Evolutionary conservation across 495 filamentous ascomycete species (phyloP), one percentile per base, ranked within the genome.

Genomic region (Penicillium coffeae): DNA sequence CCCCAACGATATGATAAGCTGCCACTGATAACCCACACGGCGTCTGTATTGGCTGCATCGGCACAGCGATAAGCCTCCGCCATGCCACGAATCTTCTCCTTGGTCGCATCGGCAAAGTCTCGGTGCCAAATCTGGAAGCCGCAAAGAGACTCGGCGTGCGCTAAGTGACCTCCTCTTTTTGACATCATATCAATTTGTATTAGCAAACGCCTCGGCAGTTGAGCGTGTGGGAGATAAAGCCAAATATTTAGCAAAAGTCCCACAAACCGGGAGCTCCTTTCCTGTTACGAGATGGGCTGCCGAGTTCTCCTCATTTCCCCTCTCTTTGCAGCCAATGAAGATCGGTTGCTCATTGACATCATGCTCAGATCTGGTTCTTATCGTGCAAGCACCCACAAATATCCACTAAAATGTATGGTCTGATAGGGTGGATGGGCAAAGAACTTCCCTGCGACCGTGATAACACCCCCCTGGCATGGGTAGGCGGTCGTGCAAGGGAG

Each of bases 331-430:
- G 12, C 55, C 59, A 61, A 61, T 61, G 21, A 25, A 16, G 15
- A 39, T 9, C 37, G 4, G 10, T 33, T 18, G 16, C n/a, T 13
- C 12, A 38, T n/a, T 18, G 14, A 12, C 30, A n/a, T 21, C 18
- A 47, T 58, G 55, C 55, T 51, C 55, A 59, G 59, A 62, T 55
- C 25, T 13, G 45, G 35, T 53, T 42, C 51, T 61, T 62, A 62
- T 62, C 59, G 41, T 42, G 55, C 45, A 41, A 47, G 45, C 45
- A 55, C 51, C 58, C 58, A 57, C 50, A n/a, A 15, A 1, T 5
- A 2, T 36, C 2, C 16, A 34, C n/a, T n/a, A n/a, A n/a, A n/a
- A n/a, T n/a, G n/a, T n/a, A n/a, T n/a, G n/a, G 3, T 20, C 25
- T 30, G 38, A 40, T 16, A 34, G 18, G 3, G 20, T n/a, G 37